A percentile compares a stretch with the other conserved stretches of the same genome.
Evolutionary conservation across 1,284 basidiomycete species (phyloP).

Genomic region (Microbotryomycetes sp.): DNA sequence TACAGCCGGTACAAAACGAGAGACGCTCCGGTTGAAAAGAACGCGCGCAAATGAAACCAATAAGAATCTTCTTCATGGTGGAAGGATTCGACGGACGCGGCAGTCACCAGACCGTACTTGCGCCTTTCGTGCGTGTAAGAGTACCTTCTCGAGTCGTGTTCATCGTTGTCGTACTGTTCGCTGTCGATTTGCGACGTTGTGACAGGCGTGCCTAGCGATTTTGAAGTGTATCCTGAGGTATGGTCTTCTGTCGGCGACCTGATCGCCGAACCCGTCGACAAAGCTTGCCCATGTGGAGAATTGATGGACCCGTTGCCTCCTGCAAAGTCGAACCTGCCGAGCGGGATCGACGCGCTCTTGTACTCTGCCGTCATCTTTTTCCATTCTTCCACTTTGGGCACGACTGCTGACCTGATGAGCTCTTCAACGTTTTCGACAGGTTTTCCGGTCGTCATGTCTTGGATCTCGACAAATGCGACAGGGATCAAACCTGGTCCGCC

Average conservation of each 20-base stretch:
- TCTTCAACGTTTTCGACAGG: slow-evolving; percentile 62
- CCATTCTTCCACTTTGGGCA: slow-evolving; percentile 96
- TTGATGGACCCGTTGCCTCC: neutral
- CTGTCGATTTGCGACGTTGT: neutral
- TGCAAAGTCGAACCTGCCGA: slow-evolving; percentile 74
- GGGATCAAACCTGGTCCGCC: slow-evolving; percentile 95
- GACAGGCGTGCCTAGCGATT: slow-evolving; percentile 26
- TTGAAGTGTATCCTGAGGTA: slow-evolving; percentile 38
- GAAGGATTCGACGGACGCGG: slow-evolving; percentile 89
- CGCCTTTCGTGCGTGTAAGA: slow-evolving; percentile 29
- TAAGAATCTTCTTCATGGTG: slow-evolving; percentile 93
- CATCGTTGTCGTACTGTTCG: slow-evolving; percentile 2
- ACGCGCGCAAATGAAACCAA: slow-evolving; percentile 91
- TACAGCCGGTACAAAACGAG: slow-evolving; percentile 91
- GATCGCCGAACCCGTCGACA: neutral
- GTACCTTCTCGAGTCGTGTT: slow-evolving; percentile 10
- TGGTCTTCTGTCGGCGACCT: neutral
- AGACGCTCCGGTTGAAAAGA: slow-evolving; percentile 61
- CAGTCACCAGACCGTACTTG: slow-evolving; percentile 63
- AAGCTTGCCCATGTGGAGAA: neutral
- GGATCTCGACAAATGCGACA: slow-evolving; percentile 90
- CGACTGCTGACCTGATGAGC: slow-evolving; percentile 67
- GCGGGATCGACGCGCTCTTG: slow-evolving; percentile 89
- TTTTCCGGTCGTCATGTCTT: slow-evolving; percentile 77
- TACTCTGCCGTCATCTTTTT: slow-evolving; percentile 90